phyloP scores from a whole-genome alignment of 2,329 filamentous ascomycete genomes.

The Aspergillus sp. region DNA sequence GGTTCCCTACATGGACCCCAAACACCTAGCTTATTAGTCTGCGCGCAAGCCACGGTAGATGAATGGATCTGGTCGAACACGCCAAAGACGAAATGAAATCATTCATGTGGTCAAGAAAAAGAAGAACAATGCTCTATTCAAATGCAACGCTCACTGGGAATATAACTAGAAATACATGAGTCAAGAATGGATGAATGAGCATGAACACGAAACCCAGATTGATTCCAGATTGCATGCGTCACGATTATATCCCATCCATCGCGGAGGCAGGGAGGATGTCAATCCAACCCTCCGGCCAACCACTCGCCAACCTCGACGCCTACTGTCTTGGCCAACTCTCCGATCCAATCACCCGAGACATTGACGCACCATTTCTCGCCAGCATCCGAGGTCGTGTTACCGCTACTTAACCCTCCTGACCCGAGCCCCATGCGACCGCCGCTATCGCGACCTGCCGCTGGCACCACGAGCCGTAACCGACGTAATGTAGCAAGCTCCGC shows the following conservation, averaged over 20 bases:
- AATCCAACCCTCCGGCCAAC: slow-evolving; percentile 44
- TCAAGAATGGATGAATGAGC: background rate
- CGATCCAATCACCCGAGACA: slow-evolving; percentile 51
- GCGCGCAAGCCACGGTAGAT: slow-evolving; percentile 34
- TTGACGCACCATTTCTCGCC: slow-evolving; percentile 53
- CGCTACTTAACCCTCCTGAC: slow-evolving; percentile 32
- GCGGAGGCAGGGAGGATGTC: background rate
- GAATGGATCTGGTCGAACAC: slow-evolving; percentile 41
- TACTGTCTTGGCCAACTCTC: slow-evolving; percentile 47
- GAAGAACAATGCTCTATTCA: background rate
- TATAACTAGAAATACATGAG: slow-evolving; percentile 4
- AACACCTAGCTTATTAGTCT: slow-evolving; percentile 39
- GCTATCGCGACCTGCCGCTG: slow-evolving; percentile 38
- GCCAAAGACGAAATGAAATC: background rate
- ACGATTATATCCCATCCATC: too few relatives aligned
- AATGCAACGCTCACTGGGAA: slow-evolving; percentile 3
- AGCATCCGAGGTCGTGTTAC: slow-evolving; percentile 41
- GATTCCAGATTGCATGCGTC: background rate
- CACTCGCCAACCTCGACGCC: slow-evolving; percentile 50
- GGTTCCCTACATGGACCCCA: slow-evolving; percentile 28
- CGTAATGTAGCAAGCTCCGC: slow-evolving; percentile 50
- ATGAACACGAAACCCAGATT: background rate
- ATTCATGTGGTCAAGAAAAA: background rate
- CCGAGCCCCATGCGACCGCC: slow-evolving; percentile 29
- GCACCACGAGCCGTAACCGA: slow-evolving; percentile 49